phyloP scores from a whole-genome alignment of 2,329 filamentous ascomycete species.

The Paraphaeosphaeria sporulosa region DNA sequence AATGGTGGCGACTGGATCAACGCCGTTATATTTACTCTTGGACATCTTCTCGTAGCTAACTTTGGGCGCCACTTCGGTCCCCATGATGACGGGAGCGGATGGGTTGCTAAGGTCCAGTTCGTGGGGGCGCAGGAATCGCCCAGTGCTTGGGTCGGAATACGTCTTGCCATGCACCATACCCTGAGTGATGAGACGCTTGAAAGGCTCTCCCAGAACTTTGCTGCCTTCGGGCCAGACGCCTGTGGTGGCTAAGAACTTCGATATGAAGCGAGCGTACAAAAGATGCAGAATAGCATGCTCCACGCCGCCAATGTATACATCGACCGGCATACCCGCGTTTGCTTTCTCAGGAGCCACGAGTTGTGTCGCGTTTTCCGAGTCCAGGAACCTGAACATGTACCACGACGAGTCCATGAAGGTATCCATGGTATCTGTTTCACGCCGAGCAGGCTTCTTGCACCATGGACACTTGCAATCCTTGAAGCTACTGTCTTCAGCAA shows the following conservation, averaged over 20 bases:
- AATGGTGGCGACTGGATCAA: slow-evolving; percentile 79
- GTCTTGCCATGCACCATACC: slow-evolving; percentile 95
- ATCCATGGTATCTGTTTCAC: slow-evolving; percentile 95
- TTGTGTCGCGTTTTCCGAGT: slow-evolving; percentile 68
- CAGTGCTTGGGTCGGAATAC: slow-evolving; percentile 75
- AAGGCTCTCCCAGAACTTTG: slow-evolving; percentile 70
- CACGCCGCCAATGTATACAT: slow-evolving; percentile 87
- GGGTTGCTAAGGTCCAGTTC: slow-evolving; percentile 72
- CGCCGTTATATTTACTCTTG: slow-evolving; percentile 92
- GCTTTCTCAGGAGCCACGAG: slow-evolving; percentile 70
- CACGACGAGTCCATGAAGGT: slow-evolving; percentile 95
- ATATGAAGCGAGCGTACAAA: slow-evolving; percentile 88
- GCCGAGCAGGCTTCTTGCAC: slow-evolving; percentile 73
- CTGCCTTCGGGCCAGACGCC: slow-evolving; percentile 51
- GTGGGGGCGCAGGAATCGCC: slow-evolving; percentile 77
- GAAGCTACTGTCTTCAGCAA: slow-evolving; percentile 76
- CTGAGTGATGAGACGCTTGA: slow-evolving; percentile 82
- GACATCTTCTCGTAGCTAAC: slow-evolving; percentile 91
- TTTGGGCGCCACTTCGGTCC: slow-evolving; percentile 65
- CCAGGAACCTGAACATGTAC: slow-evolving; percentile 86
- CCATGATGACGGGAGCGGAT: slow-evolving; percentile 66
- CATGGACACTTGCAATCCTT: slow-evolving; percentile 77
- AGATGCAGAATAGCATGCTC: slow-evolving; percentile 92
- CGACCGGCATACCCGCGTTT: slow-evolving; percentile 72
- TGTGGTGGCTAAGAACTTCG: slow-evolving; percentile 78